Evolutionary conservation across 495 filamentous ascomycete genomes (phyloP).

Genomic region (Trichocladium antarcticum): DNA sequence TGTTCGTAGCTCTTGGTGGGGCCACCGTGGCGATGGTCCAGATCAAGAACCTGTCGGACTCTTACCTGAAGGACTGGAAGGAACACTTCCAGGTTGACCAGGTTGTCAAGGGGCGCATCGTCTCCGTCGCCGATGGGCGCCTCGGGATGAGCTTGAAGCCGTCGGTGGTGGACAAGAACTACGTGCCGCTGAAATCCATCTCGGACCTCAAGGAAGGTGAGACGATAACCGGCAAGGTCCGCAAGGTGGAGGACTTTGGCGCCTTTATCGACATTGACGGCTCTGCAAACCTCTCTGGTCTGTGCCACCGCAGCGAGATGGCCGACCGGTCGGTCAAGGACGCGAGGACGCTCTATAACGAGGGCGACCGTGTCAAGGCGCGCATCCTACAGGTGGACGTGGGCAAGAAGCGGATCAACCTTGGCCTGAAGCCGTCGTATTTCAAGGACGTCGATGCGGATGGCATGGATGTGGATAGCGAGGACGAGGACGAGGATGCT

Average conservation of each 20-base stretch:
- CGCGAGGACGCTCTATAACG: slow-evolving; percentile 70
- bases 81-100: slow-evolving; percentile 73
- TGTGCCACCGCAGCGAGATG: slow-evolving; percentile 87
- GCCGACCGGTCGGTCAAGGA: slow-evolving; percentile 68
- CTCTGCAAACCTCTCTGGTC: slow-evolving; percentile 73
- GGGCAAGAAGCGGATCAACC: slow-evolving; percentile 62
- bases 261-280: slow-evolving; percentile 85
- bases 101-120: slow-evolving; percentile 77
- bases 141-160: slow-evolving; percentile 78
- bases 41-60: slow-evolving; percentile 80
- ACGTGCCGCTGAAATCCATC: slow-evolving; percentile 55
- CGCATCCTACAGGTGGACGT: slow-evolving; percentile 68
- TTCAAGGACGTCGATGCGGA: slow-evolving; percentile 51
- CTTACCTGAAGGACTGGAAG: slow-evolving; percentile 92
- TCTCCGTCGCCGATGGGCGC: slow-evolving; percentile 57
- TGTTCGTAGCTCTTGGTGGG: slow-evolving; percentile 71
- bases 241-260: slow-evolving; percentile 88
- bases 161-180: slow-evolving; percentile 70
- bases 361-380: slow-evolving; percentile 85
- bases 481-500: slow-evolving; percentile 42
- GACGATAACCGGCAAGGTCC: slow-evolving; percentile 73
- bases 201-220: slow-evolving; percentile 66
- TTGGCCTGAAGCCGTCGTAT: slow-evolving; percentile 87
- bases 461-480: slow-evolving; percentile 45
- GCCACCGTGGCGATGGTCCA: slow-evolving; percentile 71